Percentiles rank a stretch among this genome's conserved stretches.
Conservation (phyloP, 2,329 filamentous ascomycete genomes). For the Talaromyces funiculosus region DNA sequence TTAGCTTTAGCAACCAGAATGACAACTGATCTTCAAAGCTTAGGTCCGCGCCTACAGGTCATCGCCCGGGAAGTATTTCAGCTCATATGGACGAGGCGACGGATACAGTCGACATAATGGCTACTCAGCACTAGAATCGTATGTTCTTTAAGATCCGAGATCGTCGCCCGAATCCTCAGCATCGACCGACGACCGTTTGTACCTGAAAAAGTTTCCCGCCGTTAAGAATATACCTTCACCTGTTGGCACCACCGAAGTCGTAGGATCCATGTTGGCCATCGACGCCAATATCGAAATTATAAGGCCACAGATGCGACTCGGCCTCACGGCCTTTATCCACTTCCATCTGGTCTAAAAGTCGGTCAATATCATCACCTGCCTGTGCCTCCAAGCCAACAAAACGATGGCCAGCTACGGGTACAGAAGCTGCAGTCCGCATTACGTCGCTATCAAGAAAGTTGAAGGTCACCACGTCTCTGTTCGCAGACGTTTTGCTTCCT, state of each 20-base stretch:
- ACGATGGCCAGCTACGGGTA: not conserved
- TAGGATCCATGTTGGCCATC: not conserved
- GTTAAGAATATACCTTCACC: not conserved
- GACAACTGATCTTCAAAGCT: not conserved
- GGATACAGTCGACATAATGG: not conserved
- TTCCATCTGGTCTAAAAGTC: slow-evolving; percentile 37
- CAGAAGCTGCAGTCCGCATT: not conserved
- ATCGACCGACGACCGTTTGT: not conserved
- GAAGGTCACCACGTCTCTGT: not conserved
- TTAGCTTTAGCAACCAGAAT: not conserved
- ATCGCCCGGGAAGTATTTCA: not conserved
- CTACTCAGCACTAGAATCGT: not conserved
- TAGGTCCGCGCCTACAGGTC: not conserved
- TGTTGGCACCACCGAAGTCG: not conserved
- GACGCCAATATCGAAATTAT: slow-evolving; percentile 1
- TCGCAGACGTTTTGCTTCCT: slow-evolving; percentile 6
- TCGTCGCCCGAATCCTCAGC: not conserved
- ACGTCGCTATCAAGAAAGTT: not conserved
- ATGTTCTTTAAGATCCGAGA: not conserved
- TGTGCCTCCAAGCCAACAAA: slow-evolving; percentile 25
- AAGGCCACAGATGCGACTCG: slow-evolving; percentile 19
- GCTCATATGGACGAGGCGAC: not conserved
- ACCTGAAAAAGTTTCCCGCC: not conserved
- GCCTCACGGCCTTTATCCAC: slow-evolving; percentile 32
- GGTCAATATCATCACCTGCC: slow-evolving; percentile 37